Evolutionary conservation across 768 basidiomycete species (phyloP), one percentile per base, ranked within the genome.

Genomic region (Pleurotus pulmonarius): DNA sequence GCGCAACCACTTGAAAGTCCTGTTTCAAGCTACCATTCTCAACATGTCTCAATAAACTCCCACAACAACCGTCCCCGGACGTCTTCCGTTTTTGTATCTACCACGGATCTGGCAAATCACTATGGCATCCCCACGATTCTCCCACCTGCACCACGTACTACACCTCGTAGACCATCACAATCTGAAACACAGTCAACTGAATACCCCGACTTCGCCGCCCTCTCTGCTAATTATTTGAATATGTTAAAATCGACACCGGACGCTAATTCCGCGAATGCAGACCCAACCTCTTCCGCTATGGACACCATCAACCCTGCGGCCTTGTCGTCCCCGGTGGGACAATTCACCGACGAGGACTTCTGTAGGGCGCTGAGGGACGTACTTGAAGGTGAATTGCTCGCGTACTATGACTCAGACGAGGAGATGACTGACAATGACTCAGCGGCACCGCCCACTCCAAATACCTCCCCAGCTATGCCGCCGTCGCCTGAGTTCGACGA

Each of bases 81-180:
- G 75, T 80, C 80, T 40, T 75, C 74, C 56, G 80, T 88, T 62
- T 88, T 88, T 65, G 71, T 75, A 64, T 81, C 81, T 69, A 73
- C 84, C 54, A 79, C 80, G 72, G 88, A 87, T 74, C 74, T 88
- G 56, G 85, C 87, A 64, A 77, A 83, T 65, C 88, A 89, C 57
- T 84, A 90, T 88, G 88, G 88, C 72, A 83, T 90, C 67, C 88
- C 89, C 58, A 81, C 83, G 62, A 80, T 76, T 60, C 70, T 91
- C 47, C 88, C 89, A 46, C 83, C 82, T 52, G 81, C 83, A 56
- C 88, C 88, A 59, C 79, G 82, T 54, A 82, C 83, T 67, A 76
- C 75, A 61, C 76, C 80, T 57, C 77, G 69, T 66, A 76, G 77
- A 72, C 70, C 74, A 63, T 70, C 75, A 57, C 65, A 74, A 60